phyloP scores from a whole-genome alignment of 2,329 filamentous ascomycete genomes.

The Colletotrichum lindemuthianum region DNA sequence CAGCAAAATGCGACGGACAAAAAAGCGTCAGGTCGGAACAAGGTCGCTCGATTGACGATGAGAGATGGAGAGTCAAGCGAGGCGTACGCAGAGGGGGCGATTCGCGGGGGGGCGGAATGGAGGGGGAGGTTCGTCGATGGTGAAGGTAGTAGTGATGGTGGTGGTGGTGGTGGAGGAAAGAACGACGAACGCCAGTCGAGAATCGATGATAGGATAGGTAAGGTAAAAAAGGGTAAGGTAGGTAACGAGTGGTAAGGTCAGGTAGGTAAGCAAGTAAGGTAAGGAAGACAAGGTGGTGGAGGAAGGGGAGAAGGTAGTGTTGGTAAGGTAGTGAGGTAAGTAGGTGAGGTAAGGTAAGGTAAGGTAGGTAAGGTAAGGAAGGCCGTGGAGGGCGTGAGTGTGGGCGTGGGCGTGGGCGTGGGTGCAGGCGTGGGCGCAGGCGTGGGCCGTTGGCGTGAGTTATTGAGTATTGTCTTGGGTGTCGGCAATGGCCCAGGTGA shows the following conservation, averaged over 20 bases:
- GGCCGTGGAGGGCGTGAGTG: not conserved
- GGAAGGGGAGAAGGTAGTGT: slow-evolving; percentile 4
- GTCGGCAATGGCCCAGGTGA: too few relatives aligned
- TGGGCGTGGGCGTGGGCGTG: too few relatives aligned
- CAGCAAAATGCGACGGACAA: slow-evolving; percentile 31
- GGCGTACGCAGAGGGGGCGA: slow-evolving; percentile 22
- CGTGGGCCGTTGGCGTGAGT: too few relatives aligned
- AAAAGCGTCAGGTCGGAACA: not conserved
- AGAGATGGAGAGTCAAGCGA: slow-evolving; percentile 14
- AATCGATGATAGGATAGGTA: slow-evolving; percentile 32
- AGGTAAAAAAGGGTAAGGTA: slow-evolving; percentile 24
- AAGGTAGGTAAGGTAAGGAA: not conserved
- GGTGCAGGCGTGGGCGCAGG: too few relatives aligned
- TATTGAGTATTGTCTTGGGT: too few relatives aligned
- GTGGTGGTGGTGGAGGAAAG: slow-evolving; percentile 36
- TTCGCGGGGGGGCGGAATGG: slow-evolving; percentile 30
- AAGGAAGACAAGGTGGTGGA: slow-evolving; percentile 9
- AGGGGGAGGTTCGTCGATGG: slow-evolving; percentile 37
- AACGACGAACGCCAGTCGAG: slow-evolving; percentile 30
- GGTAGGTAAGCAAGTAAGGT: slow-evolving; percentile 17
- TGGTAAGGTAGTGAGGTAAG: not conserved
- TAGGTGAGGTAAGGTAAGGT: not conserved
- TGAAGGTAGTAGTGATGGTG: slow-evolving; percentile 36
- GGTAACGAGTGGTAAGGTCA: not conserved
- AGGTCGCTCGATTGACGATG: slow-evolving; percentile 30